Percentiles rank a stretch among this genome's conserved stretches.
These are phyloP conservation scores for Botrytis galanthina DNA, from an alignment of 2,329 filamentous ascomycete species.

Conservation along the genomic window DNA sequence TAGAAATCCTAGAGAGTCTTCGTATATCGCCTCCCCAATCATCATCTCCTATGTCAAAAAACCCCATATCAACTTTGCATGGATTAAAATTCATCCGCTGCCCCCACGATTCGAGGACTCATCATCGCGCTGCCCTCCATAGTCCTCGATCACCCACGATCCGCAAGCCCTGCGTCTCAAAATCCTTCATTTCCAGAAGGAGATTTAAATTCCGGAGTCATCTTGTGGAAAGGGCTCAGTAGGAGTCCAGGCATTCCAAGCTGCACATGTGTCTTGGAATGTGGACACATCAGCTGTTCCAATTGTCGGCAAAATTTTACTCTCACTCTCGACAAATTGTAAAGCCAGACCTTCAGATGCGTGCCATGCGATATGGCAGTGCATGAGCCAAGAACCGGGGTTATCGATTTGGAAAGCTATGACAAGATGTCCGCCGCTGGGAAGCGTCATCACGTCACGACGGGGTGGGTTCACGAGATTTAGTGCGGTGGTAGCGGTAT, in stretches of 20 bases:
- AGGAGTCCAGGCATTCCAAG: conserved; percentile 27
- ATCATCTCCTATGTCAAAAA: background rate
- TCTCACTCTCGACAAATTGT: conserved; percentile 47
- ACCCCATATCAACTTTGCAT: background rate
- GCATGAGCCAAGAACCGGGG: conserved; percentile 37
- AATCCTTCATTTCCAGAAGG: background rate
- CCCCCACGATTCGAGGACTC: background rate
- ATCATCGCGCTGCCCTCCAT: background rate
- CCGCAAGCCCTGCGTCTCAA: background rate
- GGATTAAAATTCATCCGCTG: background rate
- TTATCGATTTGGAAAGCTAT: conserved; percentile 39
- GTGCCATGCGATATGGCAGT: conserved; percentile 50
- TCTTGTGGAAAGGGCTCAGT: conserved; percentile 27
- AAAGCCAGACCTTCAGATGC: conserved; percentile 51
- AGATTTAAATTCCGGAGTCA: conserved; percentile 34
- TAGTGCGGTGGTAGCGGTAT: conserved; percentile 34
- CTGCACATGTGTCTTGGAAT: conserved; percentile 29
- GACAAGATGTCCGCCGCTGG: conserved; percentile 34
- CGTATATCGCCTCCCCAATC: background rate
- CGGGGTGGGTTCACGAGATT: conserved; percentile 49
- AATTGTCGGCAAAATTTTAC: conserved; percentile 23
- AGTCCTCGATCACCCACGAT: background rate
- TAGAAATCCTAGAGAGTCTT: too few species aligned
- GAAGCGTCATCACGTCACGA: conserved; percentile 51
- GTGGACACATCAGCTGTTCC: conserved; percentile 23